Evolutionary conservation across 2,329 filamentous ascomycete genomes (phyloP), one percentile per base, ranked within the genome.

Genomic region (Diplocarpon mali): DNA sequence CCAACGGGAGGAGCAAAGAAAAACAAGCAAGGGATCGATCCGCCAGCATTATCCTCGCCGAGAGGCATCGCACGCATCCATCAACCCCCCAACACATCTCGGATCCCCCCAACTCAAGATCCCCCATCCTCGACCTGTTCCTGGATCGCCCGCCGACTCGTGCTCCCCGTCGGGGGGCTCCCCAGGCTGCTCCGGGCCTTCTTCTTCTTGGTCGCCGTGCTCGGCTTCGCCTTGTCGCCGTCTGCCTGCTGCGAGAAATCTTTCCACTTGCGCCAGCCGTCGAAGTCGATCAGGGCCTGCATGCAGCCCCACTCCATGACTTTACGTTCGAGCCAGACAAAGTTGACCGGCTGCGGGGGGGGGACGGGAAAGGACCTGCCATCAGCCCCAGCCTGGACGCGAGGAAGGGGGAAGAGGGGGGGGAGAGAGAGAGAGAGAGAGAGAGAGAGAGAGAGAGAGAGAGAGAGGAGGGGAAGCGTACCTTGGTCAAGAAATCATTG

Each of bases 241-340:
- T 45, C 49, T 70, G 60, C 49, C 16, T 42, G 39, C 38, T 56
- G 49, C 1, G 47, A 70, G 60, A 85, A 90, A 58, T 92, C 85
- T 64, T 95, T 95, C 92, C 92, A 98, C 64, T 87, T 87, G 44
- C 89, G 78, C 92, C 92, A 98, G 50, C 92, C 92, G 62, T 96
- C 90, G 62, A 92, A 96, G 68, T 98, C 92, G 59, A 98, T 96
- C 17, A 98, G 74, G 9, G 92, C 92, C 69, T 96, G 92, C 92
- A 98, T 98, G 69, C 92, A 96, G 45, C 92, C 92, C 92, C 92
- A 98, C 71, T 98, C 92, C 67, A 93, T 95, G 56, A 96, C 89
- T 65, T 98, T 98, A 46, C 90, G 80, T 64, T 95, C 87, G 20
- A 98, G 76, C 89, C 90, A 98, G 48, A 93, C 84, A 61, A 95